phyloP scores from a whole-genome alignment of 805 yeast species.

The Priceomyces medius region DNA sequence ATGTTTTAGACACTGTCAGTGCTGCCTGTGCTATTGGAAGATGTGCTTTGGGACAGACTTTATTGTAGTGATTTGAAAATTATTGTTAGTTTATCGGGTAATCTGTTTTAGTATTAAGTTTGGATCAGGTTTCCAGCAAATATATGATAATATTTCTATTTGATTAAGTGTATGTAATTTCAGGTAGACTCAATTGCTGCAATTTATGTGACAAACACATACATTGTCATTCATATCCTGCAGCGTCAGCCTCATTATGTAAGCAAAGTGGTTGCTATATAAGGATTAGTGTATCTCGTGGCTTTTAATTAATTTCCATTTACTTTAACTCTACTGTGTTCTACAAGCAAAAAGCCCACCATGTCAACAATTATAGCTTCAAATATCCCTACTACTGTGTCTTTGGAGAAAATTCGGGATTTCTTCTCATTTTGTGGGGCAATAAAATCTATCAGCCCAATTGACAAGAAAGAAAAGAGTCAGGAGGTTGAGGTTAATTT shows the following conservation, averaged over 20 bases:
- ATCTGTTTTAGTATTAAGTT: no score
- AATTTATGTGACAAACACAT: background rate
- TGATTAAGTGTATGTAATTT: no score
- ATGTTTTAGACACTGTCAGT: conserved; percentile 78
- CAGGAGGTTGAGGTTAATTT: conserved; percentile 52
- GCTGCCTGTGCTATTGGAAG: conserved; percentile 90
- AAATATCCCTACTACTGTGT: conserved; percentile 50
- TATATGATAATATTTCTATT: no score
- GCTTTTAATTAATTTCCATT: no score
- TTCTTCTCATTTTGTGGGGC: conserved; percentile 77
- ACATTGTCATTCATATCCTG: background rate
- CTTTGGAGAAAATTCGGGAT: conserved; percentile 53
- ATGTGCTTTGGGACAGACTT: conserved; percentile 92
- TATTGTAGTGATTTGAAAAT: no score
- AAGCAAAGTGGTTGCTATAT: background rate
- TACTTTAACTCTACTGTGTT: no score
- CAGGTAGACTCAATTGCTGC: background rate
- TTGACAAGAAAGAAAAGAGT: conserved; percentile 28
- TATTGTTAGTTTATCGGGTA: no score
- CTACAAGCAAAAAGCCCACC: background rate
- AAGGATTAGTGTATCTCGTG: background rate
- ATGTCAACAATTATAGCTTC: conserved; percentile 53
- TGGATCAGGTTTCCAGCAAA: no score
- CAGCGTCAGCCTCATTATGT: conserved; percentile 1
- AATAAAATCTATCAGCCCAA: conserved; percentile 33